Conservation (phyloP, 345 rosid genomes). For the Garcia nutans region DNA sequence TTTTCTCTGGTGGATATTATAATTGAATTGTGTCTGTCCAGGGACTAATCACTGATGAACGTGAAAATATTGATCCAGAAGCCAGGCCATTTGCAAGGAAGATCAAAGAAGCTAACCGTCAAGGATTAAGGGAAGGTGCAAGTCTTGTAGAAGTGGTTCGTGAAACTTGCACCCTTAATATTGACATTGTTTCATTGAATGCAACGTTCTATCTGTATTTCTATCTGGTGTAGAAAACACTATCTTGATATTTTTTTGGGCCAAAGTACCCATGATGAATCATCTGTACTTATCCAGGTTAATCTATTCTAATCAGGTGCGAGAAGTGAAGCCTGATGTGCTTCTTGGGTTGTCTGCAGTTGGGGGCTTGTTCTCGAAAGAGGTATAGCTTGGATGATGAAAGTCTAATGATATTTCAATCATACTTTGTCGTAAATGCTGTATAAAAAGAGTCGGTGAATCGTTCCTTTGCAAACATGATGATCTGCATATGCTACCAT, state of each 20-base stretch:
- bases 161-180: slow-evolving; percentile 16
- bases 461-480: slow-evolving; percentile 4
- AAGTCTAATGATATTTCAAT: background rate
- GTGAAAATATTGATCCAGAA: slow-evolving; percentile 69
- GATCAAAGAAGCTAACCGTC: slow-evolving; percentile 74
- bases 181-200: background rate
- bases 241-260: background rate
- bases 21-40: slow-evolving; percentile 29
- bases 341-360: slow-evolving; percentile 99
- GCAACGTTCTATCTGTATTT: background rate
- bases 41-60: slow-evolving; percentile 92
- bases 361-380: slow-evolving; percentile 94
- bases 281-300: background rate
- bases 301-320: slow-evolving; percentile 55
- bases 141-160: slow-evolving; percentile 87
- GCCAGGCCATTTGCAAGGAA: slow-evolving; percentile 84
- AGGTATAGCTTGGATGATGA: slow-evolving; percentile 47
- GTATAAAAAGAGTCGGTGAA: background rate
- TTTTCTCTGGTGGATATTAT: slow-evolving; percentile 9
- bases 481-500: slow-evolving; percentile 23
- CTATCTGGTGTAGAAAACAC: background rate
- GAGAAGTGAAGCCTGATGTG: slow-evolving; percentile 93
- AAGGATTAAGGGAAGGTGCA: slow-evolving; percentile 87
- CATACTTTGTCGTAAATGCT: background rate
- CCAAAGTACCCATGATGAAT: background rate